Evolutionary conservation across 1,284 basidiomycete genomes (phyloP).

Genomic region (Prillingera fragicola): DNA sequence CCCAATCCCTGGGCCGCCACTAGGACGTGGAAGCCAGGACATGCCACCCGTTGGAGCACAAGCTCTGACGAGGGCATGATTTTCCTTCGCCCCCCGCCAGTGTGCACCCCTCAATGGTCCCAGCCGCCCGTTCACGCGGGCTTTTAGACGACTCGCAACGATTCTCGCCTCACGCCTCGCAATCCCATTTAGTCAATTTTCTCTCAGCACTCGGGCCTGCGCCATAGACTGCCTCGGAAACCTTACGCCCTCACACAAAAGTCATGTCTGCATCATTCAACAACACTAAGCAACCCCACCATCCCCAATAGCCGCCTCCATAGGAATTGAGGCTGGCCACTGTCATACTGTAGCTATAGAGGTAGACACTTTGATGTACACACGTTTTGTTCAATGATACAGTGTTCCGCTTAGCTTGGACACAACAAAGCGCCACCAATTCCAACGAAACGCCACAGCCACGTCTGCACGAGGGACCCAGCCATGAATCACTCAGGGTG

Average conservation of each 20-base stretch:
- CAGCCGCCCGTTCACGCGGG: constrained; percentile 9
- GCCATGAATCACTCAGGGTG: too few species aligned
- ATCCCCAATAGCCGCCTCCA: too few species aligned
- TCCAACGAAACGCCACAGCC: too few species aligned
- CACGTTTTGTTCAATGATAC: constrained; percentile 1
- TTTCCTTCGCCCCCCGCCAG: constrained; percentile 10
- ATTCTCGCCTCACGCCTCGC: constrained; percentile 3
- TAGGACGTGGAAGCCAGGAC: constrained; percentile 15
- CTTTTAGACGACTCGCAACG: not conserved
- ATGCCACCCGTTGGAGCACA: constrained; percentile 13
- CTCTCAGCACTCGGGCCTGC: not conserved
- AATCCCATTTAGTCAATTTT: not conserved
- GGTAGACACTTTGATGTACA: constrained; percentile 14
- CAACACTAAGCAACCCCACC: too few species aligned
- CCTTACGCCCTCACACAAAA: not conserved
- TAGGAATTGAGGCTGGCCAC: not conserved
- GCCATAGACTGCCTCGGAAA: not conserved
- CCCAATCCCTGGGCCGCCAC: not conserved
- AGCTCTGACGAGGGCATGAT: constrained; percentile 16
- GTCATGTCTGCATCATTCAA: constrained; percentile 9
- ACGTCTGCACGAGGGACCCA: too few species aligned
- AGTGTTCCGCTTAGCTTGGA: too few species aligned
- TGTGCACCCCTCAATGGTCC: constrained; percentile 7
- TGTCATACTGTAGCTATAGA: constrained; percentile 14
- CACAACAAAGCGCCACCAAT: too few species aligned